Evolutionary conservation across 179 eudicot genomes (phyloP).

Genomic region (Actinidia arguta): DNA sequence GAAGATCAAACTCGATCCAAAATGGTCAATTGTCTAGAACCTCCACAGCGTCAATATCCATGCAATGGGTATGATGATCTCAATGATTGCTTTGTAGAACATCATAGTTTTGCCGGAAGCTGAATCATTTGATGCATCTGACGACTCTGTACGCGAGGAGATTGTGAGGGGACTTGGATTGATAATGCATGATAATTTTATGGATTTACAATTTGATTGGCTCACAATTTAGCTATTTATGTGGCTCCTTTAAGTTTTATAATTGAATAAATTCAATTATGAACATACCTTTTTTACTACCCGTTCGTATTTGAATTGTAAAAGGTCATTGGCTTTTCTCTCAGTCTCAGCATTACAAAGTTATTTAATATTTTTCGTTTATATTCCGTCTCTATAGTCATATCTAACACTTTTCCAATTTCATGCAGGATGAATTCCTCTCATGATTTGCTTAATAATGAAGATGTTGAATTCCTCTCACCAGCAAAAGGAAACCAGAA

Average conservation of each 20-base stretch:
- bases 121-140: background rate
- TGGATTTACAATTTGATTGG: background rate
- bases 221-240: too few species aligned
- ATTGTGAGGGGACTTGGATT: constrained; percentile 1
- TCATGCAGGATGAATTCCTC: background rate
- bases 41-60: constrained; percentile 1
- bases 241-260: background rate
- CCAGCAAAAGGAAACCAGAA: background rate
- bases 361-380: too few species aligned
- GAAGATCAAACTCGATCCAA: constrained; percentile 2
- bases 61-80: constrained; percentile 1
- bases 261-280: too few species aligned
- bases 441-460: background rate
- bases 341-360: too few species aligned
- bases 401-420: background rate
- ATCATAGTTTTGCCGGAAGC: background rate
- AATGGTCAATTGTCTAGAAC: constrained; percentile 6
- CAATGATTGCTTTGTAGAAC: background rate
- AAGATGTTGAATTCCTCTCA: background rate
- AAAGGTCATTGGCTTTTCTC: background rate
- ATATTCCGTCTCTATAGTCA: background rate
- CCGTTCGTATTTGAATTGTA: background rate
- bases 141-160: background rate
- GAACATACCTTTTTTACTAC: too few species aligned
- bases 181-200: background rate